Evolutionary conservation across 768 basidiomycete genomes (phyloP).

Genomic region (Boletus pseudopeckii): DNA sequence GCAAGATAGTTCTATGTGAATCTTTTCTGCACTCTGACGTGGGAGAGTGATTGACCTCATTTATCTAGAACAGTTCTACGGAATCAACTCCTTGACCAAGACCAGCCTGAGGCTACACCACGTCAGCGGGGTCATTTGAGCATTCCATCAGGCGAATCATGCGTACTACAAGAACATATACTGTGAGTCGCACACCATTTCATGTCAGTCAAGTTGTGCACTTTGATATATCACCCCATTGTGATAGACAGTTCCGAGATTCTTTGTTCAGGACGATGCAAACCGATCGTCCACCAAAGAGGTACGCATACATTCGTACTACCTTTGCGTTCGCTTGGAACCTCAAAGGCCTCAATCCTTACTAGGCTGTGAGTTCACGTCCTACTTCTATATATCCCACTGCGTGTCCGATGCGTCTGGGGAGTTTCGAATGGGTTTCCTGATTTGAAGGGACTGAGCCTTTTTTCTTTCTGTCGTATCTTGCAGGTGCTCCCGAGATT

Average conservation of each 20-base stretch:
- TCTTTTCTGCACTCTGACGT: no score
- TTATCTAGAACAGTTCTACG: neutral
- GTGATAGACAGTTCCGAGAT: slow-evolving; percentile 15
- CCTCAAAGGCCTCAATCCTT: neutral
- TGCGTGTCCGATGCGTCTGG: neutral
- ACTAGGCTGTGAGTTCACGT: slow-evolving; percentile 15
- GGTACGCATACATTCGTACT: neutral
- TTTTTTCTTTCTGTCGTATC: neutral
- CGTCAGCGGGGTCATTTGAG: neutral
- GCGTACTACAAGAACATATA: slow-evolving; percentile 10
- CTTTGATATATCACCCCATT: neutral
- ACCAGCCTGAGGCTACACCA: neutral
- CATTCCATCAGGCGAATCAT: neutral
- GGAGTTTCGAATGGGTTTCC: neutral
- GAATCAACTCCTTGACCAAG: no score
- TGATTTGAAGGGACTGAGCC: neutral
- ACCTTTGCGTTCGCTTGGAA: neutral
- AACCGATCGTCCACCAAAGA: neutral
- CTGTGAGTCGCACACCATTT: slow-evolving; percentile 2
- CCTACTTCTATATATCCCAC: neutral
- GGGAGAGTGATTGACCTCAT: no score
- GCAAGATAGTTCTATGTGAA: no score
- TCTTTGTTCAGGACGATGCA: slow-evolving; percentile 22
- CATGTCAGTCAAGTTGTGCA: neutral
- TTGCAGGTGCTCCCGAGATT: slow-evolving; percentile 21